These are phyloP conservation scores for Cadophora gregata DNA, from an alignment of 2,329 filamentous ascomycete species.

Conservation along the genomic window DNA sequence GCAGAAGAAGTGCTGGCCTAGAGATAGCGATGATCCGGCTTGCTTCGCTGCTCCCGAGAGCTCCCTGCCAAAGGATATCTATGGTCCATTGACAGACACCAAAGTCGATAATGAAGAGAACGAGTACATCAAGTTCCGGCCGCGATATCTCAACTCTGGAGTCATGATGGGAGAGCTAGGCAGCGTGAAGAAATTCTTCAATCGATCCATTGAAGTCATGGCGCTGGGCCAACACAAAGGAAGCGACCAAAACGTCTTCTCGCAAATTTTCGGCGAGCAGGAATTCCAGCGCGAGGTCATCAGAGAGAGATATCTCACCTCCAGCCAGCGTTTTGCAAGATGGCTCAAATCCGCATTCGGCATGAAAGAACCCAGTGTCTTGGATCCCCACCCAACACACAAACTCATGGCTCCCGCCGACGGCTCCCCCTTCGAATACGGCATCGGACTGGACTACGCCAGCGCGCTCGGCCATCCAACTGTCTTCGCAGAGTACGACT, in stretches of 20 bases:
- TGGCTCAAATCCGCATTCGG: conserved; percentile 41
- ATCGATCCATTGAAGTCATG: conserved; percentile 22
- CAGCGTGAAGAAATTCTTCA: conserved; percentile 49
- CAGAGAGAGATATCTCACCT: background rate
- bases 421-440: conserved; percentile 29
- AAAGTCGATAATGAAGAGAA: conserved; percentile 33
- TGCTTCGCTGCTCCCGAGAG: conserved; percentile 60
- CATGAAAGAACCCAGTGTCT: conserved; percentile 27
- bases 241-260: conserved; percentile 44
- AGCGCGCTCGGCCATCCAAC: conserved; percentile 36
- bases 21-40: conserved; percentile 48
- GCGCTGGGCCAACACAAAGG: conserved; percentile 9
- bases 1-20: conserved; percentile 4
- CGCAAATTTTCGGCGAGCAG: conserved; percentile 58
- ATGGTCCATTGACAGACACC: conserved; percentile 52
- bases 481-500: conserved; percentile 29
- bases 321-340: background rate
- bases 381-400: background rate
- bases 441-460: conserved; percentile 36
- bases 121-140: conserved; percentile 46
- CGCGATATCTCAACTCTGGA: conserved; percentile 55
- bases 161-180: conserved; percentile 59
- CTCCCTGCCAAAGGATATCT: conserved; percentile 54
- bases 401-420: conserved; percentile 8
- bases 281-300: conserved; percentile 50